Percentiles rank a stretch among this genome's conserved stretches.
phyloP scores from a whole-genome alignment of 2,329 filamentous ascomycete genomes.

The Diaporthe ilicicola region DNA sequence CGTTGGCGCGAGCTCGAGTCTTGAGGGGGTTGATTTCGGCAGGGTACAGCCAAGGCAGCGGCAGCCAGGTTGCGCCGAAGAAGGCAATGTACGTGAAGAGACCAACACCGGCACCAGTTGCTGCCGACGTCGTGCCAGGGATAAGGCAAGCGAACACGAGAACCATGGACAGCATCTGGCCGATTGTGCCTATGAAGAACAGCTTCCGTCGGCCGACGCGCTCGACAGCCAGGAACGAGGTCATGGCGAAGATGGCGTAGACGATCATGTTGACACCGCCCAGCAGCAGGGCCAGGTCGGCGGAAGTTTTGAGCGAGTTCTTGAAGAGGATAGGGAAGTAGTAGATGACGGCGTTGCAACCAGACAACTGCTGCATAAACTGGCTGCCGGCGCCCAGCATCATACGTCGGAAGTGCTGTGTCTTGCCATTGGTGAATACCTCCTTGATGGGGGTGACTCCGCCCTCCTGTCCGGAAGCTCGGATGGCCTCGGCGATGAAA shows the following conservation, averaged over 20 bases:
- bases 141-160: conserved; percentile 70
- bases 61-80: conserved; percentile 72
- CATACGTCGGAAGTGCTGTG: conserved; percentile 37
- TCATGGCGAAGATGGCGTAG: conserved; percentile 64
- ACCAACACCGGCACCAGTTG: conserved; percentile 74
- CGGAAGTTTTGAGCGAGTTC: conserved; percentile 37
- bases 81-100: conserved; percentile 76
- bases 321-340: conserved; percentile 57
- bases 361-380: conserved; percentile 40
- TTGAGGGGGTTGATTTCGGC: conserved; percentile 63
- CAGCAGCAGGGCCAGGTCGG: conserved; percentile 55
- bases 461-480: conserved; percentile 42
- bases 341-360: conserved; percentile 58
- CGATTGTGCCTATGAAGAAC: conserved; percentile 53
- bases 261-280: conserved; percentile 61
- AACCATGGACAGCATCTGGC: conserved; percentile 65
- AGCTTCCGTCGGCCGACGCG: conserved; percentile 55
- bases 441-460: conserved; percentile 41
- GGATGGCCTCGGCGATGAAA: conserved; percentile 46
- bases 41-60: conserved; percentile 68
- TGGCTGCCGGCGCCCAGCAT: conserved; percentile 38
- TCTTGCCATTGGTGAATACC: conserved; percentile 38
- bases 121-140: conserved; percentile 67
- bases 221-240: conserved; percentile 63
- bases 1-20: conserved; percentile 55